Evolutionary conservation across 805 yeast species (phyloP), one percentile per base, ranked within the genome.

Genomic region (Yarrowia yakushimensis): DNA sequence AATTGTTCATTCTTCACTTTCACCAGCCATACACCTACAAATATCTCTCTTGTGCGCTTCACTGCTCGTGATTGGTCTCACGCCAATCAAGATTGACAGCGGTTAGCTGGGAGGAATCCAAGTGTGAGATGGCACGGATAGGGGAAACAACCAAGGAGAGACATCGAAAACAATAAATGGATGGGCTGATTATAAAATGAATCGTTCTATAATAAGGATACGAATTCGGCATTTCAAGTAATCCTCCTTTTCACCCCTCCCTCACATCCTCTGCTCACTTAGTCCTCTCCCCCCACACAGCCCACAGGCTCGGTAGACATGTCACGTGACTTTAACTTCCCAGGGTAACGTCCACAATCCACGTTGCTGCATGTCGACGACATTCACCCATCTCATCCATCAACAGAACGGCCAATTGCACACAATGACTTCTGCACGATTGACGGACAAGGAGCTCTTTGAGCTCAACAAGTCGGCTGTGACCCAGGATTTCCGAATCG

Each of bases 381-480:
- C 59, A 52, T 22, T 33, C 57, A 34, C 59, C 42, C 31, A 36
- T 36, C 59, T 17, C 31, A 52, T 36, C 25, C 59, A 48, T 48
- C 39, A 5, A 20, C 41, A 15, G 30, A 31, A 20, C 36, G 54
- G 55, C 55, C 55, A 48, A 48, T 48, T 52, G 43, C 23, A 36
- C 59, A 52, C 43, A 25, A 52, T 52, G 59, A 52, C 59, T 52
- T 52, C 59, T 30, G 59, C 59, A 34, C 42, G 43, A 52, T 36
- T 52, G 59, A 34, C 61, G 46, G 61, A 55, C 30, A 55, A 55
- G 48, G 61, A 55, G 48, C 61, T 55, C 48, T 55, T 62, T 74
- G 96, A 90, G 69, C 79, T 92, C 72, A 92, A 92, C 82, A 90
- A 90, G 75, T 85, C 84, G 74, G 97, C 98, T 52, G 97, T 86